Evolutionary conservation across 331 rosid species (phyloP), one percentile per base, ranked within the genome.

Genomic region (Quercus tomentella): DNA sequence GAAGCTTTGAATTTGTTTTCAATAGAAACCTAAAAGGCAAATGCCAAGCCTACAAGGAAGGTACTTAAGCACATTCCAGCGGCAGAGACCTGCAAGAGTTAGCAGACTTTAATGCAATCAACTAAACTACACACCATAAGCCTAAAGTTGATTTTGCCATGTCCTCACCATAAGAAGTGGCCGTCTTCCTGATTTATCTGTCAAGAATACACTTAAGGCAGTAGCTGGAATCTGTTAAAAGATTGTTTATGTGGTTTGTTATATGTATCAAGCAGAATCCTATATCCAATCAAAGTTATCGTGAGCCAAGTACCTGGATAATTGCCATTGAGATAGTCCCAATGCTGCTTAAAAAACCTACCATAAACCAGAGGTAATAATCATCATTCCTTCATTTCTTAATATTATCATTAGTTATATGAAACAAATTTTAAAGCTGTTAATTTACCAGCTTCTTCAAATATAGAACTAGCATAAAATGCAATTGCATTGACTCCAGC

Each of bases 401-500:
- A 43, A 4, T 71, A 10, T 43, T 43, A 43, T 51, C 60, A 56
- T 14, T 76, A 31, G 52, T 33, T 3, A 31, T 7, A 33, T 28
- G 41, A 18, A 66, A 66, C 2, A 18, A 66, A 18, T 20, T 14
- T 66, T 33, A 20, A 66, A 30, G 49, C 23, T 79, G 51, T 10
- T 43, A 2, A 55, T 81, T 75, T 43, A 43, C 98, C 98, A 15
- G 97, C 88, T 15, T 96, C 84, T 76, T 84, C 72, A 81, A 94
- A 92, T 78, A 92, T 90, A 45, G 92, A 82, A 63, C 88, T 89
- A 52, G 94, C 98, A 45, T 94, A 94, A 70, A 90, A 92, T 52
- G 83, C 81, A 83, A 94, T 78, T 75, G 85, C 97, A 56, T 89
- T 89, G 73, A 92, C 86, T 61, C 97, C 98, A 84, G 97, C 97